Percentiles rank a stretch among this genome's conserved stretches.
Evolutionary conservation across 345 rosid genomes (phyloP).

Genomic region (Firmiana major): DNA sequence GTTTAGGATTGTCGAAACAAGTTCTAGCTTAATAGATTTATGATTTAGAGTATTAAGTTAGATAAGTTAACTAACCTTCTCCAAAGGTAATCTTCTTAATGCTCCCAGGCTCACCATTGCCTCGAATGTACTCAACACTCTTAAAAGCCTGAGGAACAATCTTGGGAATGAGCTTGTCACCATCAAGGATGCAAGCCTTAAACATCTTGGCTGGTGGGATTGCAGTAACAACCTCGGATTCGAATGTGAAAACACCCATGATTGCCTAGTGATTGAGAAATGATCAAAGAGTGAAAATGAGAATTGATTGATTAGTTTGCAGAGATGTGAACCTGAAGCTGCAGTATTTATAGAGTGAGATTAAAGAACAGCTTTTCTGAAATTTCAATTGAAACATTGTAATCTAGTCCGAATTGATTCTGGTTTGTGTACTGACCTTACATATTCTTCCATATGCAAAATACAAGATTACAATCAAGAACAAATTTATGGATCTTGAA

Average conservation of each 20-base stretch:
- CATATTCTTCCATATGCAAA: too few relatives aligned
- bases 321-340: not conserved
- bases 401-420: too few relatives aligned
- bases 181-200: constrained; percentile 29
- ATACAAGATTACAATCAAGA: not conserved
- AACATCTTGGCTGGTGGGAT: constrained; percentile 21
- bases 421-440: not conserved
- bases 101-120: constrained; percentile 35
- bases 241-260: constrained; percentile 21
- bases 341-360: constrained; percentile 5
- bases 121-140: constrained; percentile 21
- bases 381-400: not conserved
- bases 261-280: not conserved
- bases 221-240: not conserved
- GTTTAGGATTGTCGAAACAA: too few relatives aligned
- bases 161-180: constrained; percentile 25
- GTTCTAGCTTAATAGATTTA: too few relatives aligned
- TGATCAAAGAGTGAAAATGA: not conserved
- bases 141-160: constrained; percentile 31
- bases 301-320: not conserved
- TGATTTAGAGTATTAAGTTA: too few relatives aligned
- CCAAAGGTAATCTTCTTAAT: constrained; percentile 21
- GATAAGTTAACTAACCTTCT: not conserved
- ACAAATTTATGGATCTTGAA: constrained; percentile 2
- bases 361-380: not conserved